Evolutionary conservation across 805 yeast species (phyloP), one percentile per base, ranked within the genome.

Genomic region (Nakazawaea wyomingensis): DNA sequence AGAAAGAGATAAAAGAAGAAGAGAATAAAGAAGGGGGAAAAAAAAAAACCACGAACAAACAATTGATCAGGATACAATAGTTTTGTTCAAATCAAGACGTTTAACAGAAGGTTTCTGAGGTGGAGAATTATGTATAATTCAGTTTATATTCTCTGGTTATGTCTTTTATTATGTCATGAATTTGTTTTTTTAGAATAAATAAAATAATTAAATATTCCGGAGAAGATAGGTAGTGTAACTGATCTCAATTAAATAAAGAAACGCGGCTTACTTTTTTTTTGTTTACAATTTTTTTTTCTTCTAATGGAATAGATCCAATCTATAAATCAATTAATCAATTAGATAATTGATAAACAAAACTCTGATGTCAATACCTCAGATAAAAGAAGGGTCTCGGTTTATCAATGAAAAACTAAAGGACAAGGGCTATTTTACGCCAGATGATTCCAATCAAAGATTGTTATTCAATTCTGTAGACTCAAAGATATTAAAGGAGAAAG

Each of bases 321-420:
- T n/a, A n/a, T n/a, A n/a, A n/a, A n/a, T n/a, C n/a, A n/a, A n/a
- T n/a, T n/a, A n/a, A n/a, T n/a, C n/a, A n/a, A 24, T 7, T 24
- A 24, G 27, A 8, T 8, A 24, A 8, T 24, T 8, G 10, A 24
- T 7, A 10, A 24, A 13, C 16, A 29, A 29, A 3, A 6, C 6
- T 29, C 14, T 29, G 9, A 43, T 38, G 43, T 38, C 43, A 6
- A 11, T 26, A 4, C 33, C 41, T 3, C 42, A 44, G 28, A 38
- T 44, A 29, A 34, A 17, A 24, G 43, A 44, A 18, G 43, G 43
- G 3, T 20, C 43, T 17, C n/a, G 28, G 11, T 34, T 51, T 19
- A 47, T 59, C 7, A 59, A 59, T 35, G 56, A 53, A 13, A 56
- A 48, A 37, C 48, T 59, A 1, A 40, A 47, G 5, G 49, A 56